Conservation (phyloP, 1,284 basidiomycete genomes). For the Takashimella tepidaria region DNA sequence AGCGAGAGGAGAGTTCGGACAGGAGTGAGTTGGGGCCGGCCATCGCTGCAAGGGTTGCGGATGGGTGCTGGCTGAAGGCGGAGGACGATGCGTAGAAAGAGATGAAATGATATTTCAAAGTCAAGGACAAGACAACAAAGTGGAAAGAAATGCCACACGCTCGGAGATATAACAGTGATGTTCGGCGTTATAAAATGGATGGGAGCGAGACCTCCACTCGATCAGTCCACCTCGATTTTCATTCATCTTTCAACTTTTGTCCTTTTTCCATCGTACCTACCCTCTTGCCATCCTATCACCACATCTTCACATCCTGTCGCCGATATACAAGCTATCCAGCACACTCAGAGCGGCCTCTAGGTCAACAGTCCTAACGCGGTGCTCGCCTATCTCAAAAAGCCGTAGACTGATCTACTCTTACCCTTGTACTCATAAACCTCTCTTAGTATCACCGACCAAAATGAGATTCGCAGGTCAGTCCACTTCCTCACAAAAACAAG, state of each 20-base stretch:
- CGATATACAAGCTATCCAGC: no score
- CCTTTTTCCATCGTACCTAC: neutral
- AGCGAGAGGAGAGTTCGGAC: slow-evolving; percentile 47
- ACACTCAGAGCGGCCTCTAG: no score
- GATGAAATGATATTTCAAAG: neutral
- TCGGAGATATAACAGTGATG: neutral
- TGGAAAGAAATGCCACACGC: neutral
- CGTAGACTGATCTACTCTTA: no score
- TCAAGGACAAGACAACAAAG: neutral
- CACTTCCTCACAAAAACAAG: neutral
- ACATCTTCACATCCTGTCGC: no score
- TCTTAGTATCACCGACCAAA: no score
- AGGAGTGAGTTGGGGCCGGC: slow-evolving; percentile 24
- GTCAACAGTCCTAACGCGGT: no score
- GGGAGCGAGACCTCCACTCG: slow-evolving; percentile 3
- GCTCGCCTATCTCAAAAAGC: no score
- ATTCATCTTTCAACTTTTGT: neutral
- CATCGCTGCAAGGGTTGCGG: slow-evolving; percentile 15
- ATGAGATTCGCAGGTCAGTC: slow-evolving; percentile 19
- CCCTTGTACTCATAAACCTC: no score
- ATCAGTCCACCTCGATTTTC: slow-evolving; percentile 3
- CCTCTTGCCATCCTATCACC: no score
- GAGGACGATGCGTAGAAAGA: neutral
- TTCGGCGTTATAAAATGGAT: neutral
- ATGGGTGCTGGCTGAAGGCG: neutral